A percentile compares a stretch with the other conserved stretches of the same genome.
phyloP scores from a whole-genome alignment of 306 rosid genomes.

The Malus sylvestris region DNA sequence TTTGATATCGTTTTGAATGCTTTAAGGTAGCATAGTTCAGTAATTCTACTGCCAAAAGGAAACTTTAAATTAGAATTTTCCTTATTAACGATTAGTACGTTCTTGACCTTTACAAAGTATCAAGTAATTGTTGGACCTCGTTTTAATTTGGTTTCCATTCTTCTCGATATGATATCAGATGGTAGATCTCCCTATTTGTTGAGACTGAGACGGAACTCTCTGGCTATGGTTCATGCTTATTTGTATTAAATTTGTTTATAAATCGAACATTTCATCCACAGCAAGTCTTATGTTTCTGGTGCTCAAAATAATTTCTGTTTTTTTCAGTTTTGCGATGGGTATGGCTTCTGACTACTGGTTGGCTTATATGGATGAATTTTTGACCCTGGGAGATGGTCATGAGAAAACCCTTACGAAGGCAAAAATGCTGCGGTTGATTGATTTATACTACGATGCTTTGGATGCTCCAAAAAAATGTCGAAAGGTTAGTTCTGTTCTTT shows the following conservation, averaged over 20 bases:
- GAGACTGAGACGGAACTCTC: background rate
- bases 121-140: constrained; percentile 1
- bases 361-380: constrained; percentile 59
- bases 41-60: too few species aligned
- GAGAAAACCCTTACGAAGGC: constrained; percentile 27
- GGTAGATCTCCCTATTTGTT: background rate
- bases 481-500: constrained; percentile 48
- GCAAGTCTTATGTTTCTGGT: background rate
- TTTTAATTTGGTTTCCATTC: background rate
- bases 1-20: background rate
- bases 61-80: background rate
- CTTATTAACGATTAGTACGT: background rate
- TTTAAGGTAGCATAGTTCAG: background rate
- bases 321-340: constrained; percentile 38
- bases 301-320: constrained; percentile 7
- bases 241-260: background rate
- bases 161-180: background rate
- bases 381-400: constrained; percentile 29
- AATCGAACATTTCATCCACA: background rate
- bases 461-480: constrained; percentile 73
- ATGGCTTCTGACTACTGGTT: constrained; percentile 62
- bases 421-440: constrained; percentile 44
- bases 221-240: background rate
- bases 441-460: constrained; percentile 60
- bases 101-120: background rate